A percentile compares a stretch with the other conserved stretches of the same genome.
phyloP scores from a whole-genome alignment of 1,284 basidiomycete genomes.

The Filobasidium uniguttulatum region DNA sequence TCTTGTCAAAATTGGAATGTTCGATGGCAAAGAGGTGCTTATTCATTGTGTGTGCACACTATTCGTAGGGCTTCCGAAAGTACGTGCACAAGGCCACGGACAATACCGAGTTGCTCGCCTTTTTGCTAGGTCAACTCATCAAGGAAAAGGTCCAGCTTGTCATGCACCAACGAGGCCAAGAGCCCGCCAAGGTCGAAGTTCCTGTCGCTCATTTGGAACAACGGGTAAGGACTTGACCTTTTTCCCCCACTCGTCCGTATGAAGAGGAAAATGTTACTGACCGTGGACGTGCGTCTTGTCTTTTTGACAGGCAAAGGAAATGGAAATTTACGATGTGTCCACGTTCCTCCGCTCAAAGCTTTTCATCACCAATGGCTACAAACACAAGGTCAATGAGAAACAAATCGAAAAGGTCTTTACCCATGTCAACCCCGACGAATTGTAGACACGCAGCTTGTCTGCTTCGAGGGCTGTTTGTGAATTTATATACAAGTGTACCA shows the following conservation, averaged over 20 bases:
- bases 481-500: no score
- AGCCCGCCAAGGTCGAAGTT: slow-evolving; percentile 59
- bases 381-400: slow-evolving; percentile 26
- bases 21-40: neutral
- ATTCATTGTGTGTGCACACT: no score
- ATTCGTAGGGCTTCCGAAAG: slow-evolving; percentile 80
- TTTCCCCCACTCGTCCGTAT: neutral
- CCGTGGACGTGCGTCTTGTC: slow-evolving; percentile 8
- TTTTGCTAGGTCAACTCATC: slow-evolving; percentile 83
- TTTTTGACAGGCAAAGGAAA: slow-evolving; percentile 63
- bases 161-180: slow-evolving; percentile 56
- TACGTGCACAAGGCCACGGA: slow-evolving; percentile 90
- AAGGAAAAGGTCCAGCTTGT: slow-evolving; percentile 85
- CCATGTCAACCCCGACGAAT: slow-evolving; percentile 13
- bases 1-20: neutral
- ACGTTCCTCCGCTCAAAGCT: slow-evolving; percentile 75
- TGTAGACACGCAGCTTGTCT: neutral
- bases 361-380: slow-evolving; percentile 85
- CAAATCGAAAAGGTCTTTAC: slow-evolving; percentile 33
- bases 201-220: slow-evolving; percentile 68
- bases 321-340: slow-evolving; percentile 81
- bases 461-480: no score
- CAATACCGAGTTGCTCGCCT: slow-evolving; percentile 86
- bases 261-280: slow-evolving; percentile 9
- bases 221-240: slow-evolving; percentile 26